These are phyloP conservation scores for Trichoderma aggressivum DNA, from an alignment of 2,329 filamentous ascomycete genomes.

Conservation along the genomic window DNA sequence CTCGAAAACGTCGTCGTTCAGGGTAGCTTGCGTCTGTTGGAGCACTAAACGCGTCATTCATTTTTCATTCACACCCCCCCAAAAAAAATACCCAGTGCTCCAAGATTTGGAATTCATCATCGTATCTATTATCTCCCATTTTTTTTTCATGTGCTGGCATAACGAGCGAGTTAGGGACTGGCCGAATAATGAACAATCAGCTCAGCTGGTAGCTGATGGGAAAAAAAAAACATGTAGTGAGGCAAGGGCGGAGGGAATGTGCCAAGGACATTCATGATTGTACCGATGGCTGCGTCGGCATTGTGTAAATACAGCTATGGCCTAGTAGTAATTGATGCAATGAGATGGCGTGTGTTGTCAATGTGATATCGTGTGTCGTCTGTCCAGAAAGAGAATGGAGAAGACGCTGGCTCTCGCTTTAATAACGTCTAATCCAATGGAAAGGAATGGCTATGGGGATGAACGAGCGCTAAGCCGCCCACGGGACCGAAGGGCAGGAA, in stretches of 20 bases:
- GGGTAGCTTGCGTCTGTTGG: slow-evolving; percentile 77
- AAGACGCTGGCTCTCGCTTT: background rate
- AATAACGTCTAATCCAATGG: background rate
- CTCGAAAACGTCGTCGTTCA: slow-evolving; percentile 99
- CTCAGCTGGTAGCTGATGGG: background rate
- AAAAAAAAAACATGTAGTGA: background rate
- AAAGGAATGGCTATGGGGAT: background rate
- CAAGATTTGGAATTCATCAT: slow-evolving; percentile 14
- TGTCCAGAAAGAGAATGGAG: background rate
- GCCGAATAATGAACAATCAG: slow-evolving; percentile 4
- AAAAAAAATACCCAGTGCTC: slow-evolving; percentile 13
- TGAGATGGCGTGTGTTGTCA: background rate
- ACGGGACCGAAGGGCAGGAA: background rate
- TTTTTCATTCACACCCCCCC: background rate
- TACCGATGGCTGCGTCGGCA: background rate
- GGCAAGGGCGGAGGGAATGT: background rate
- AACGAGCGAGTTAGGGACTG: slow-evolving; percentile 4
- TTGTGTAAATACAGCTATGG: slow-evolving; percentile 8
- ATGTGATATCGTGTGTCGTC: background rate
- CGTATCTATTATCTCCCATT: slow-evolving; percentile 11
- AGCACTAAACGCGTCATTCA: slow-evolving; percentile 49
- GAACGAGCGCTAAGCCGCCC: background rate
- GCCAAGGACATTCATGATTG: slow-evolving; percentile 3
- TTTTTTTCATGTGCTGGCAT: slow-evolving; percentile 8
- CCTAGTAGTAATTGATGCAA: slow-evolving; percentile 11